phyloP scores from a whole-genome alignment of 2,329 filamentous ascomycete species.

The Sarocladium oryzae region DNA sequence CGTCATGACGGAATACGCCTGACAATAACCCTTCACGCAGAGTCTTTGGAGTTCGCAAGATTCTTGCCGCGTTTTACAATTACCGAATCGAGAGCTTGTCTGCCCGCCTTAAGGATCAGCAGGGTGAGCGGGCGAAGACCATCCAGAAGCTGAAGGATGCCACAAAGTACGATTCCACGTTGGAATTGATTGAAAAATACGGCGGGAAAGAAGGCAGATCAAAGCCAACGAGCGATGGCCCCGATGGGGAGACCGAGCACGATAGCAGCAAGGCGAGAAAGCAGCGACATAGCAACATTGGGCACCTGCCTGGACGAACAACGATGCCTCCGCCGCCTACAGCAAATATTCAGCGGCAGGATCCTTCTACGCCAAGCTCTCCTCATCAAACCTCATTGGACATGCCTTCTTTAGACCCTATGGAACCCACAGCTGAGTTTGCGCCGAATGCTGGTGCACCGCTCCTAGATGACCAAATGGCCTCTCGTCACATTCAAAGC shows the following conservation, averaged over 20 bases:
- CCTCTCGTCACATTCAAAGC: background rate
- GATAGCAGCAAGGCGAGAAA: slow-evolving; percentile 12
- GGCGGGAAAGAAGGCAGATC: slow-evolving; percentile 53
- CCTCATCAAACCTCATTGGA: slow-evolving; percentile 21
- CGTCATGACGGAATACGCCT: background rate
- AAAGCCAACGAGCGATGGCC: slow-evolving; percentile 13
- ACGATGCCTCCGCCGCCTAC: slow-evolving; percentile 53
- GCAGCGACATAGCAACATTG: slow-evolving; percentile 16
- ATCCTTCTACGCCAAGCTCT: slow-evolving; percentile 21
- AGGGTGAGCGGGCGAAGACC: slow-evolving; percentile 74
- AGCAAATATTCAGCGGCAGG: slow-evolving; percentile 50
- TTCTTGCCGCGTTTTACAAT: slow-evolving; percentile 66
- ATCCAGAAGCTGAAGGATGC: slow-evolving; percentile 93
- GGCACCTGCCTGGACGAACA: slow-evolving; percentile 31
- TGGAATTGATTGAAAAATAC: slow-evolving; percentile 91
- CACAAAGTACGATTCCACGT: slow-evolving; percentile 92
- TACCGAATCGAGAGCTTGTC: slow-evolving; percentile 70
- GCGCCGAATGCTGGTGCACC: slow-evolving; percentile 57
- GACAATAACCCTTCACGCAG: slow-evolving; percentile 33
- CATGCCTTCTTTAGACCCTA: slow-evolving; percentile 16
- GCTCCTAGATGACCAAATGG: slow-evolving; percentile 17
- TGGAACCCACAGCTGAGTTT: slow-evolving; percentile 55
- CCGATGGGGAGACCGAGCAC: slow-evolving; percentile 11
- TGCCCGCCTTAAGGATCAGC: slow-evolving; percentile 63
- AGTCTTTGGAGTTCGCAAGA: slow-evolving; percentile 70